Evolutionary conservation across 1,284 basidiomycete genomes (phyloP).

Genomic region (Pseudozyma hubeiensis): DNA sequence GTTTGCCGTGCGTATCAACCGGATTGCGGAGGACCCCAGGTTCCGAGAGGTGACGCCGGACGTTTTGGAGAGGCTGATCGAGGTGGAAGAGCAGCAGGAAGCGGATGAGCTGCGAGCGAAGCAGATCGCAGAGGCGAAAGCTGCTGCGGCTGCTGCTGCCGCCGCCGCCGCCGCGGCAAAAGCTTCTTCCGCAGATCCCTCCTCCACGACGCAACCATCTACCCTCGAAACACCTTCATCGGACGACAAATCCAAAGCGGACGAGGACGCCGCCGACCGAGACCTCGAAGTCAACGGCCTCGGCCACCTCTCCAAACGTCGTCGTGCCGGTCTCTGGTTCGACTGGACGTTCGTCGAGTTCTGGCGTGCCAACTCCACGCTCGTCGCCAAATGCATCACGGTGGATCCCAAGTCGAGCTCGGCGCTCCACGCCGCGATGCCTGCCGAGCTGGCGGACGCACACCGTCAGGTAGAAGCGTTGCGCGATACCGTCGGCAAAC

Average conservation of each 20-base stretch:
- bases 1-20: slow-evolving; percentile 85
- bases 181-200: slow-evolving; percentile 22
- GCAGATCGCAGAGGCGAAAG: slow-evolving; percentile 34
- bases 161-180: slow-evolving; percentile 32
- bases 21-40: slow-evolving; percentile 87
- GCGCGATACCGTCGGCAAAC: slow-evolving; percentile 48
- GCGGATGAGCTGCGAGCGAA: slow-evolving; percentile 61
- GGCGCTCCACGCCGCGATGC: slow-evolving; percentile 28
- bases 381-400: slow-evolving; percentile 59
- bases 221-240: slow-evolving; percentile 5
- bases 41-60: slow-evolving; percentile 91
- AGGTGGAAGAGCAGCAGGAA: slow-evolving; percentile 37
- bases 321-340: slow-evolving; percentile 87
- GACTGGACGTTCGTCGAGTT: slow-evolving; percentile 99
- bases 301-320: slow-evolving; percentile 69
- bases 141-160: slow-evolving; percentile 31
- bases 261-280: slow-evolving; percentile 45
- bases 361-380: slow-evolving; percentile 91
- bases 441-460: slow-evolving; percentile 63
- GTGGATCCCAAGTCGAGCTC: slow-evolving; percentile 57
- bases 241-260: slow-evolving; percentile 37
- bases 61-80: slow-evolving; percentile 68
- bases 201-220: slow-evolving; percentile 1
- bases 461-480: slow-evolving; percentile 58
- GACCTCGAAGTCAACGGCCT: slow-evolving; percentile 48